phyloP scores from a whole-genome alignment of 2,329 filamentous ascomycete species.

The Pseudogymnoascus sp. region DNA sequence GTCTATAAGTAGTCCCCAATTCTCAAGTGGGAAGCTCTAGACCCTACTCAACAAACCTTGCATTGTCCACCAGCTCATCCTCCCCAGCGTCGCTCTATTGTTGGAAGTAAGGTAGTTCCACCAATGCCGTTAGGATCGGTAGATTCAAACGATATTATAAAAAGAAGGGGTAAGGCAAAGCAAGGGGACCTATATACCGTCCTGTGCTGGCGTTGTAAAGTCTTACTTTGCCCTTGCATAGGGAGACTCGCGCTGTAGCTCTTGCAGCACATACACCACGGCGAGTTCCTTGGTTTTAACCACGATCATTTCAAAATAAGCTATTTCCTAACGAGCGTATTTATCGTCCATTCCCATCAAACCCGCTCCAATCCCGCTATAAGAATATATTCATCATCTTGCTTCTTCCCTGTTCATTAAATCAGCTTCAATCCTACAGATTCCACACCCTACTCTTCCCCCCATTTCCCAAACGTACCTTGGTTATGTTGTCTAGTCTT shows the following conservation, averaged over 20 bases:
- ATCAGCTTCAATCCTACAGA: background rate
- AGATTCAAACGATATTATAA: background rate
- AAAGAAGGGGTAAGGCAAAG: too few species aligned
- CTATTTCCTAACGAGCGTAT: background rate
- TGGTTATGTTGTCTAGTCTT: background rate
- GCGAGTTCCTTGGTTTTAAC: background rate
- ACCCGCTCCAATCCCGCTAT: too few species aligned
- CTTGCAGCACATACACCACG: background rate
- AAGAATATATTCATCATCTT: background rate
- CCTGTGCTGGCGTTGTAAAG: background rate
- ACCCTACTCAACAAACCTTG: background rate
- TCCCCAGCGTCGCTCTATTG: too few species aligned
- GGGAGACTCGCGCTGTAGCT: background rate
- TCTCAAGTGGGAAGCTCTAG: background rate
- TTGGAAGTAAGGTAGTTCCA: background rate
- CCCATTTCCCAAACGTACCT: background rate
- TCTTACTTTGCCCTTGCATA: background rate
- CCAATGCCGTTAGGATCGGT: background rate
- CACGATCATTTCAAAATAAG: background rate
- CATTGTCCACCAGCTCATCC: too few species aligned
- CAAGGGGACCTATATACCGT: too few species aligned
- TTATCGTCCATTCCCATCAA: background rate
- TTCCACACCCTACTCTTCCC: background rate
- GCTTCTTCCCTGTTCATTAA: background rate
- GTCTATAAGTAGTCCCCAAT: background rate